Conservation (phyloP, 768 basidiomycete genomes). For the Mycena kentingensis region DNA sequence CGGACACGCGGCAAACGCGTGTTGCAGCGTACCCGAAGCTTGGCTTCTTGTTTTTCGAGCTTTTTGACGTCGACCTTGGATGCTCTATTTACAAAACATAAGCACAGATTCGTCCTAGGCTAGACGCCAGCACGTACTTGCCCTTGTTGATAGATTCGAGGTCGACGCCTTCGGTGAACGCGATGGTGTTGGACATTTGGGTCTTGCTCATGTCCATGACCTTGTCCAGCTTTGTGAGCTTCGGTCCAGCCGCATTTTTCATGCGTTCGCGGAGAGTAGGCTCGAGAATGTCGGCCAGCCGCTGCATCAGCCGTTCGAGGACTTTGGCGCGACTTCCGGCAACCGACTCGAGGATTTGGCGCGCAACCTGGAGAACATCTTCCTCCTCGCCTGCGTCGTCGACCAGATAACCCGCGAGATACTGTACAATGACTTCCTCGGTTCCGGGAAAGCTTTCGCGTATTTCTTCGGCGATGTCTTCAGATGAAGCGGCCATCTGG, state of each 20-base stretch:
- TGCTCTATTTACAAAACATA: conserved; percentile 51
- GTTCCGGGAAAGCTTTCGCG: conserved; percentile 68
- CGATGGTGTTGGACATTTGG: conserved; percentile 78
- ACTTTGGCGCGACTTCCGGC: conserved; percentile 59
- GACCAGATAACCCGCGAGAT: conserved; percentile 84
- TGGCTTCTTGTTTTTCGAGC: conserved; percentile 95
- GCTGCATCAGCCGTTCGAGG: conserved; percentile 66
- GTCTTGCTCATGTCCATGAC: conserved; percentile 88
- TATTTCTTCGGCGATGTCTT: conserved; percentile 81
- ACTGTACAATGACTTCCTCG: conserved; percentile 84
- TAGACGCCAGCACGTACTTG: conserved; percentile 55
- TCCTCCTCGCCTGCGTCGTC: conserved; percentile 90
- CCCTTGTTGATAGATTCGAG: conserved; percentile 92
- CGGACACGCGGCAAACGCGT: not conserved
- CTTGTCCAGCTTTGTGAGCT: conserved; percentile 76
- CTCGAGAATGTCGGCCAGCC: conserved; percentile 62
- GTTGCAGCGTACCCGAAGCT: conserved; percentile 65
- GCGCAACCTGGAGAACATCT: conserved; percentile 77
- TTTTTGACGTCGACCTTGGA: conserved; percentile 94
- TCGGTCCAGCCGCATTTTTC: conserved; percentile 62
- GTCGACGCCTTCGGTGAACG: conserved; percentile 80
- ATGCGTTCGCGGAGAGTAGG: conserved; percentile 62
- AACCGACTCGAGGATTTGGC: conserved; percentile 75
- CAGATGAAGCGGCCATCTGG: conserved; percentile 59
- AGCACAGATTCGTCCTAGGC: conserved; percentile 18